Conservation (phyloP, 257 asterid species). For the Paraleonurus japonicus region DNA sequence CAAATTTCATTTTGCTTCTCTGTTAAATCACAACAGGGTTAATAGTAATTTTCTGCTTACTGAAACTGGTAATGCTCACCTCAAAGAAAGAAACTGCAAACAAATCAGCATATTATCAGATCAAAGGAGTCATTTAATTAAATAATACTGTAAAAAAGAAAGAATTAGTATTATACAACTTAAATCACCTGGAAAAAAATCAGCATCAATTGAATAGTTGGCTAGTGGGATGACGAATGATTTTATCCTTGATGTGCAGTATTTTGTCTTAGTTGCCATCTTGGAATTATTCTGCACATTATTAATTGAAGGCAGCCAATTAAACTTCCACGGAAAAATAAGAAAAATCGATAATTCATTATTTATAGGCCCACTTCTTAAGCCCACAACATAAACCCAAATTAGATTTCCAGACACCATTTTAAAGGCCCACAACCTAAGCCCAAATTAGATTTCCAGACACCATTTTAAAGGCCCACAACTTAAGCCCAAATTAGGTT, state of each 20-base stretch:
- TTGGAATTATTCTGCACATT: constrained; percentile 68
- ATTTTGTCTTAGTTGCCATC: constrained; percentile 88
- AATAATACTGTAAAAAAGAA: too few species aligned
- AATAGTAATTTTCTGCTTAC: constrained; percentile 19
- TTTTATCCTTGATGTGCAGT: constrained; percentile 91
- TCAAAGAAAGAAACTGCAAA: constrained; percentile 89
- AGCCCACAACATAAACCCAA: too few species aligned
- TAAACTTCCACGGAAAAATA: background rate
- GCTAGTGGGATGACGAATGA: constrained; percentile 85
- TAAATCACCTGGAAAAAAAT: constrained; percentile 73
- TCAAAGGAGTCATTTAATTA: background rate
- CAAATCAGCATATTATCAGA: background rate
- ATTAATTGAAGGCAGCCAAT: background rate
- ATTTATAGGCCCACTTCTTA: background rate
- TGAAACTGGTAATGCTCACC: constrained; percentile 53
- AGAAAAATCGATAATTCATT: background rate
- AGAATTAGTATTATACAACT: background rate
- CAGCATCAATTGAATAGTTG: constrained; percentile 76
- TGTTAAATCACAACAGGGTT: background rate
- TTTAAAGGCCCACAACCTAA: too few species aligned
- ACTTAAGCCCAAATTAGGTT: too few species aligned
- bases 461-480: too few species aligned
- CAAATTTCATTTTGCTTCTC: too few species aligned
- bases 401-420: background rate
- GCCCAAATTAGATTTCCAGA: too few species aligned